phyloP scores from a whole-genome alignment of 2,329 filamentous ascomycete species.

The Grosmannia penicillata region DNA sequence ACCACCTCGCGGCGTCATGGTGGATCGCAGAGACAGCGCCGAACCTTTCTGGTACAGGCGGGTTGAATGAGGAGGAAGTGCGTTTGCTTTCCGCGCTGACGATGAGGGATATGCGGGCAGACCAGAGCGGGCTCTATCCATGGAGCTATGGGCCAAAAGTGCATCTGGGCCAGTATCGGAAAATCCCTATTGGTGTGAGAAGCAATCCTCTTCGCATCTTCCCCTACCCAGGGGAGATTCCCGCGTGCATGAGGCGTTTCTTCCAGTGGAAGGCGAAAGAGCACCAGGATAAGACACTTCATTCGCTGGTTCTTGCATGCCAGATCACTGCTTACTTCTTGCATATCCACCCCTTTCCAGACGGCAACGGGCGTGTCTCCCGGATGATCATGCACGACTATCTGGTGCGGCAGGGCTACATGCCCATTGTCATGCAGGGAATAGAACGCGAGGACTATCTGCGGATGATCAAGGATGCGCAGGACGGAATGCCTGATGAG shows the following conservation, averaged over 20 bases:
- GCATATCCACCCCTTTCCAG: not conserved
- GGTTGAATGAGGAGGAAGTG: not conserved
- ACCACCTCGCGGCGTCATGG: not conserved
- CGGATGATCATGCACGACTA: slow-evolving; percentile 3
- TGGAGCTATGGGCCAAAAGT: not conserved
- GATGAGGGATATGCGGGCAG: not conserved
- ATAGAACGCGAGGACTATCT: not conserved
- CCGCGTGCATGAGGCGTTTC: not conserved
- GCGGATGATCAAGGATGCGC: not conserved
- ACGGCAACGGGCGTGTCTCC: slow-evolving; percentile 1
- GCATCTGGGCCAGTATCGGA: not conserved
- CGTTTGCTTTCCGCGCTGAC: not conserved
- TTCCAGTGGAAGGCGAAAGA: not conserved
- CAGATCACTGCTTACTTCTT: not conserved
- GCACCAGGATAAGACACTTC: not conserved
- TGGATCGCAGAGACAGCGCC: slow-evolving; percentile 1
- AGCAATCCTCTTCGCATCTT: not conserved
- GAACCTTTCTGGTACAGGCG: not conserved
- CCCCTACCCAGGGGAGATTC: not conserved
- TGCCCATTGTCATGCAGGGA: not conserved
- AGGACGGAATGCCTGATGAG: not conserved
- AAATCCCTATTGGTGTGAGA: not conserved
- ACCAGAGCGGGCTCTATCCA: not conserved
- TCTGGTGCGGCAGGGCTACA: not conserved
- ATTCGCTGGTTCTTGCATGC: not conserved